Conservation (phyloP, 176 grass and related monocot genomes). For the Calamus simplicifolius region DNA sequence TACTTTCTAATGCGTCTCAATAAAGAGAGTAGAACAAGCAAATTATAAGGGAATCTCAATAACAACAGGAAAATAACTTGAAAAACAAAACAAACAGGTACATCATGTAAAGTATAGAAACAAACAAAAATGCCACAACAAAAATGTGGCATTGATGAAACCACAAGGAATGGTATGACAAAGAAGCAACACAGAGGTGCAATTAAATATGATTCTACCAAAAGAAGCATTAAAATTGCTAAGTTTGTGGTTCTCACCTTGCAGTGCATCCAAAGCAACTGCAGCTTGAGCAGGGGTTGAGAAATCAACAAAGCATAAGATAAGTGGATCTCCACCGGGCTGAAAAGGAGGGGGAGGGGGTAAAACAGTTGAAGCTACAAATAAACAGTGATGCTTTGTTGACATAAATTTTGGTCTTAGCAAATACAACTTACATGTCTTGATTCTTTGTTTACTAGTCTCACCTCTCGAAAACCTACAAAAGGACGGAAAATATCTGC, state of each 20-base stretch:
- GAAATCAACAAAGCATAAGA: slow-evolving; percentile 72
- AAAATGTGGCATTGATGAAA: neutral
- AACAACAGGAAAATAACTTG: too few relatives aligned
- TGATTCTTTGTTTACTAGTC: slow-evolving; percentile 72
- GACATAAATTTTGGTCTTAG: too few relatives aligned
- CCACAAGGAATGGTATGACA: neutral
- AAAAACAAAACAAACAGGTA: too few relatives aligned
- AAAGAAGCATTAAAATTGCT: neutral
- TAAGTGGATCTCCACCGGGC: slow-evolving; percentile 78
- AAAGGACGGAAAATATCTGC: slow-evolving; percentile 72
- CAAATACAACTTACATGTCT: slow-evolving; percentile 56
- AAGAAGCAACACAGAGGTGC: slow-evolving; percentile 3
- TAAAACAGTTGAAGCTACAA: neutral
- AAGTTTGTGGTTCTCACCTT: slow-evolving; percentile 40
- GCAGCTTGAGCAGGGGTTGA: slow-evolving; percentile 36
- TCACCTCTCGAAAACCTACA: slow-evolving; percentile 54
- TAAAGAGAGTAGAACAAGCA: too few relatives aligned
- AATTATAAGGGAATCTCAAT: too few relatives aligned
- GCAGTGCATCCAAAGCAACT: slow-evolving; percentile 39
- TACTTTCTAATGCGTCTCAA: too few relatives aligned
- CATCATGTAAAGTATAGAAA: neutral
- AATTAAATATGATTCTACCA: slow-evolving; percentile 2
- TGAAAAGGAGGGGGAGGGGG: slow-evolving; percentile 26
- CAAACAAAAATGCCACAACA: neutral
- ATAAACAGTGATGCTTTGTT: too few relatives aligned